These are phyloP conservation scores for Oryza officinalis DNA, from an alignment of 176 grass and related monocot genomes.

Conservation along the genomic window DNA sequence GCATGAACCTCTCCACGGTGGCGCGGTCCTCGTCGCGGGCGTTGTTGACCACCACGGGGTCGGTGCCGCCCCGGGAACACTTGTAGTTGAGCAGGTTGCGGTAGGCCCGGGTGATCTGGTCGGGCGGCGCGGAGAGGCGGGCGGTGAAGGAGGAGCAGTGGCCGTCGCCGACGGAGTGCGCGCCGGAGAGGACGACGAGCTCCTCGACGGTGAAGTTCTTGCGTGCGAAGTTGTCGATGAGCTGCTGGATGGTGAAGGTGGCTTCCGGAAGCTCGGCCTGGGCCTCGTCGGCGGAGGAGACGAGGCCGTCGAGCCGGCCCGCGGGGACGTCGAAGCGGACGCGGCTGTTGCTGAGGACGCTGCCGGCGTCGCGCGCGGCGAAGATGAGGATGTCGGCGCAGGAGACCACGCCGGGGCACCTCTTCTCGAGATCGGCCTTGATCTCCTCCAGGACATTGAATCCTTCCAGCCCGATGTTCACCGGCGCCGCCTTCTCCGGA, in stretches of 20 bases:
- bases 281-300: conserved; percentile 54
- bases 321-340: conserved; percentile 52
- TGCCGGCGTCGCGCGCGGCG: conserved; percentile 49
- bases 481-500: conserved; percentile 47
- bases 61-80: conserved; percentile 12
- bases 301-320: conserved; percentile 56
- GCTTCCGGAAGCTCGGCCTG: conserved; percentile 53
- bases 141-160: too few species aligned
- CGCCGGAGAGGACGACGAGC: conserved; percentile 37
- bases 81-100: conserved; percentile 33
- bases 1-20: conserved; percentile 11
- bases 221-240: conserved; percentile 42
- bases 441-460: conserved; percentile 63
- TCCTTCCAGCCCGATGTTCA: conserved; percentile 42
- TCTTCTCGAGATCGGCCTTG: conserved; percentile 46
- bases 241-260: conserved; percentile 19
- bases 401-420: conserved; percentile 45
- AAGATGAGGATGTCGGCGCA: conserved; percentile 72
- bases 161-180: too few species aligned
- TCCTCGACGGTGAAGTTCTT: conserved; percentile 66
- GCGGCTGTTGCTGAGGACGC: conserved; percentile 40
- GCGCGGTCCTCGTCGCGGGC: conserved; percentile 26
- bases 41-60: conserved; percentile 19
- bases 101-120: conserved; percentile 44
- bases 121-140: conserved; percentile 25